These are phyloP conservation scores for Lentinula aciculospora DNA, from an alignment of 768 basidiomycete genomes.

Conservation along the genomic window DNA sequence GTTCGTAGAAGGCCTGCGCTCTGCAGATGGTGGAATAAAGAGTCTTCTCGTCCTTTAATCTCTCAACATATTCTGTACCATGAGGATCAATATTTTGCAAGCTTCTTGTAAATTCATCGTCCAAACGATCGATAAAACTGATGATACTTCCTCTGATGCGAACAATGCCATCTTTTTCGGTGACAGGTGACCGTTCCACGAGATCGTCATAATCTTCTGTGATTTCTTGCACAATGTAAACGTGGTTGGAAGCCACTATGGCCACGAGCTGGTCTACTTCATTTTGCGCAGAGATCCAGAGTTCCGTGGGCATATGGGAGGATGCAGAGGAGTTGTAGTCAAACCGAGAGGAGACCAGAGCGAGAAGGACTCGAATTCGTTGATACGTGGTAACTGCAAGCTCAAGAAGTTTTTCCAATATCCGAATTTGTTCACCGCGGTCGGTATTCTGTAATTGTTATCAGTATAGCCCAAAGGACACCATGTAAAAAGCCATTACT, in stretches of 20 bases:
- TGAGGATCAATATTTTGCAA: slow-evolving; percentile 98
- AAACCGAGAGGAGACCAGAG: slow-evolving; percentile 90
- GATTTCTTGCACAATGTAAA: slow-evolving; percentile 81
- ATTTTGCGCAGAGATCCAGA: slow-evolving; percentile 82
- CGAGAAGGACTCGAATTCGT: slow-evolving; percentile 88
- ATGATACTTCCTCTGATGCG: slow-evolving; percentile 93
- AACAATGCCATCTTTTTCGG: slow-evolving; percentile 69
- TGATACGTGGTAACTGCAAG: slow-evolving; percentile 88
- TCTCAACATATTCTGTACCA: slow-evolving; percentile 97
- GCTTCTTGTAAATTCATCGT: slow-evolving; percentile 97
- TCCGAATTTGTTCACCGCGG: slow-evolving; percentile 88
- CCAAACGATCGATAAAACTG: slow-evolving; percentile 91
- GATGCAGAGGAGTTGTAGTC: slow-evolving; percentile 91
- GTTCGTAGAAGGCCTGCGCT: slow-evolving; percentile 89
- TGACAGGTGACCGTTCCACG: slow-evolving; percentile 70
- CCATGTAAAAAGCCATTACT: slow-evolving; percentile 34
- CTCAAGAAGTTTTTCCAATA: slow-evolving; percentile 80
- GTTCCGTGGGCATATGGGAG: slow-evolving; percentile 86
- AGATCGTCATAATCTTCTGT: slow-evolving; percentile 92
- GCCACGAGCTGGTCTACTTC: slow-evolving; percentile 88
- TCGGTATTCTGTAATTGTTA: slow-evolving; percentile 81
- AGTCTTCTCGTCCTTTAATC: slow-evolving; percentile 92
- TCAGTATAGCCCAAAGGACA: not conserved
- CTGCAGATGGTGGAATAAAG: slow-evolving; percentile 92
- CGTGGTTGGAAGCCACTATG: slow-evolving; percentile 63